Conservation (phyloP, 1,284 basidiomycete species). For the Hemileccinum hortonii region DNA sequence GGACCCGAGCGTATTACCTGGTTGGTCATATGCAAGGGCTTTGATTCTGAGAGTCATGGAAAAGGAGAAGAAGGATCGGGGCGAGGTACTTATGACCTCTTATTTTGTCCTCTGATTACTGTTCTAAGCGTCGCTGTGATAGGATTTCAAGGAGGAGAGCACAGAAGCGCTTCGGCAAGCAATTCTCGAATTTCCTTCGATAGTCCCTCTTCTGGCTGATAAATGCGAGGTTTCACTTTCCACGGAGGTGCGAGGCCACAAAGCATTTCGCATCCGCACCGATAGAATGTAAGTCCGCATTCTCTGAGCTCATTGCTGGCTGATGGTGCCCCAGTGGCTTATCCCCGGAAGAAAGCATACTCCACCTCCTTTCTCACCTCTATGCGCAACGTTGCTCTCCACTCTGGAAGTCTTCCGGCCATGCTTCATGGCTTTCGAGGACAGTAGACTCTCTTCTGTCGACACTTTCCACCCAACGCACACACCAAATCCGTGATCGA, state of each 20-base stretch:
- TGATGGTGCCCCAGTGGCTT: slow-evolving; percentile 36
- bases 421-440: slow-evolving; percentile 68
- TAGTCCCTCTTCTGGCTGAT: slow-evolving; percentile 79
- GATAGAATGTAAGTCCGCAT: slow-evolving; percentile 53
- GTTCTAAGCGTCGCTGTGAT: background rate
- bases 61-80: slow-evolving; percentile 46
- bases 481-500: slow-evolving; percentile 36
- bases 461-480: slow-evolving; percentile 34
- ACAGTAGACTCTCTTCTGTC: slow-evolving; percentile 48
- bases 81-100: slow-evolving; percentile 35
- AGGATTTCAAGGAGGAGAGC: slow-evolving; percentile 38
- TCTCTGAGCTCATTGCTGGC: slow-evolving; percentile 1
- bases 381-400: slow-evolving; percentile 76
- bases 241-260: slow-evolving; percentile 53
- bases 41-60: slow-evolving; percentile 66
- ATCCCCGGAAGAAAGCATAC: slow-evolving; percentile 42
- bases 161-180: slow-evolving; percentile 71
- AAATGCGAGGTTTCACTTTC: slow-evolving; percentile 75
- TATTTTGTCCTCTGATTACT: background rate
- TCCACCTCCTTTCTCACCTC: slow-evolving; percentile 79
- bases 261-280: slow-evolving; percentile 67
- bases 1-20: slow-evolving; percentile 68
- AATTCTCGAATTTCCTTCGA: slow-evolving; percentile 73
- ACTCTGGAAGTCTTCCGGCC: slow-evolving; percentile 76
- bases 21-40: slow-evolving; percentile 78